A percentile compares a stretch with the other conserved stretches of the same genome.
These are phyloP conservation scores for Tilletia horrida DNA, from an alignment of 1,284 basidiomycete species.

Conservation along the genomic window DNA sequence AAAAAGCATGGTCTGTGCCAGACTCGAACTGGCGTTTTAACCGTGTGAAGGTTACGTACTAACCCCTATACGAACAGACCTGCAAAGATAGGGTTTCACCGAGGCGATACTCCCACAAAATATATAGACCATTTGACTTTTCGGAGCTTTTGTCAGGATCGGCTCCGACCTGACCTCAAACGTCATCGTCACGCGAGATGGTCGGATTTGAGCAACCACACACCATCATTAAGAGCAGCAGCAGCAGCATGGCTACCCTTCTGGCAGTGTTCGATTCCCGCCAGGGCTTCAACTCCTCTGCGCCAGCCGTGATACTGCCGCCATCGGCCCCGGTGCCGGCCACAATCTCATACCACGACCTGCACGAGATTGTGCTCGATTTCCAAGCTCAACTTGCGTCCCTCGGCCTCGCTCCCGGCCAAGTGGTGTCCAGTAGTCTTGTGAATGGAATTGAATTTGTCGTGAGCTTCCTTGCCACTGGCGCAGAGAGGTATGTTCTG, in stretches of 20 bases:
- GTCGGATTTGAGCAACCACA: too few relatives aligned
- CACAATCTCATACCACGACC: conserved; percentile 35
- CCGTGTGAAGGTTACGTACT: conserved; percentile 17
- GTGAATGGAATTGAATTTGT: conserved; percentile 56
- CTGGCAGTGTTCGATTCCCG: conserved; percentile 33
- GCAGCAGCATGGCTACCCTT: conserved; percentile 21
- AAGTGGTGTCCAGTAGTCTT: conserved; percentile 50
- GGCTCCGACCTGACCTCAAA: too few relatives aligned
- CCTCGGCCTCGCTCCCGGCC: conserved; percentile 31
- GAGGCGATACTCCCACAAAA: not conserved
- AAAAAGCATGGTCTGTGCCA: conserved; percentile 5
- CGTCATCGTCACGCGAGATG: too few relatives aligned
- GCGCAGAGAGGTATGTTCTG: conserved; percentile 40
- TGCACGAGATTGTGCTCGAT: conserved; percentile 34
- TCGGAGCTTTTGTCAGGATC: too few relatives aligned
- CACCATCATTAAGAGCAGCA: not conserved
- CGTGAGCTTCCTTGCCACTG: conserved; percentile 55
- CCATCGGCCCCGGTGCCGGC: conserved; percentile 30
- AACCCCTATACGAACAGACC: conserved; percentile 11
- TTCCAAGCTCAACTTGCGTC: conserved; percentile 43
- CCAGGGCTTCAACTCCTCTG: conserved; percentile 29
- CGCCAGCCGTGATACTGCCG: conserved; percentile 38
- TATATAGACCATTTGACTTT: not conserved
- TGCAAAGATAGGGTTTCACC: too few relatives aligned
- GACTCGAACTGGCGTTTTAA: conserved; percentile 15